Evolutionary conservation across 2,329 filamentous ascomycete species (phyloP), one percentile per base, ranked within the genome.

Genomic region (Aureobasidium leucospermi): DNA sequence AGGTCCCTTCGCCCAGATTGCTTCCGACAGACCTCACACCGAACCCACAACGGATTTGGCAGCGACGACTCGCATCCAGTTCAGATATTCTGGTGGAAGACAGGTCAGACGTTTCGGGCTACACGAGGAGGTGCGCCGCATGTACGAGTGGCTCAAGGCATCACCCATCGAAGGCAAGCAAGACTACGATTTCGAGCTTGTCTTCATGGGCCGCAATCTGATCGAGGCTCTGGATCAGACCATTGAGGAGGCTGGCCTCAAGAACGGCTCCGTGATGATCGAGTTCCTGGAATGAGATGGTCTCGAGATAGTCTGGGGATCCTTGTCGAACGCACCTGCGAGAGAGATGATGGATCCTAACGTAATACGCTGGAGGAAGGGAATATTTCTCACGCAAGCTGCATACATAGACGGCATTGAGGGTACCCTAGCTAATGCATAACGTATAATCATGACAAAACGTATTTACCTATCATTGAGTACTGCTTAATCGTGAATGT

Each of bases 131-230:
- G 91, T 99, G 11, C 82, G 85, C 59, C 84, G 89, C 11, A 85
- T 99, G 47, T 99, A 93, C 73, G 94, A 99, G 76, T 99, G 92
- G 90, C 84, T 99, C 64, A 99, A 97, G 76, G 87, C 92, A 0
- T 85, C 88, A 61, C 89, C 91, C 1, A 74, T 96, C 51, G 87
- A 92, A 65, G 90, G 88, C 67, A 93, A 90, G 73, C 82, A 83
- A 32, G 89, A 87, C 0, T 74, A 87, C 11, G 82, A 84, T 63
- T 99, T 99, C 74, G 93, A 97, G 72, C 81, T 99, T 65, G 91
- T 94, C 72, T 84, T 84, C 63, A 88, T 96, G 84, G 90, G 91
- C 49, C 87, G 87, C 69, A 94, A 99, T 68, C 75, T 99, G 61
- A 87, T 96, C 43, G 85, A 88, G 16, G 76, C 79, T 58, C 77